A percentile compares a stretch with the other conserved stretches of the same genome.
These are phyloP conservation scores for Claviceps capensis DNA, from an alignment of 2,329 filamentous ascomycete genomes.

Conservation along the genomic window DNA sequence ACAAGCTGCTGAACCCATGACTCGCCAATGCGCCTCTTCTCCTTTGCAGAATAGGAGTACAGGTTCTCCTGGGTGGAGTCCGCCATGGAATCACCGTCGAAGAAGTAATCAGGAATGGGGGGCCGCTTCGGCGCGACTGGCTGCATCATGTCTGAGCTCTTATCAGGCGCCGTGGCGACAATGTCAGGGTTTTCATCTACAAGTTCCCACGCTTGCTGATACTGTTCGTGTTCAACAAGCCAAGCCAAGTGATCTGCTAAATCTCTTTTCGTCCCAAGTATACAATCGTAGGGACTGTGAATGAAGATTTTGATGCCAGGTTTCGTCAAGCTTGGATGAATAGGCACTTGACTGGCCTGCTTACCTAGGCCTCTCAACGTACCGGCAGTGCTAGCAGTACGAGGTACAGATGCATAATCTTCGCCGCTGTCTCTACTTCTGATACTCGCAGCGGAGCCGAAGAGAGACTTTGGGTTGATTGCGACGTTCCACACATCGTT, in stretches of 20 bases:
- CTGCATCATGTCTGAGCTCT: constrained; percentile 23
- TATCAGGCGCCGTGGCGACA: constrained; percentile 29
- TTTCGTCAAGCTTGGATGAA: constrained; percentile 42
- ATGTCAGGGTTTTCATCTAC: constrained; percentile 78
- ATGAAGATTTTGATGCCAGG: constrained; percentile 68
- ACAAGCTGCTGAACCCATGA: constrained; percentile 85
- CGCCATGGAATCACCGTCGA: constrained; percentile 49
- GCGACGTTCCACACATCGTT: constrained; percentile 83
- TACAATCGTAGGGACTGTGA: constrained; percentile 90
- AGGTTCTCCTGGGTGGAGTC: constrained; percentile 44
- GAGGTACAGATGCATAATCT: constrained; percentile 34
- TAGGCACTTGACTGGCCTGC: constrained; percentile 18
- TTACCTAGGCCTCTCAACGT: constrained; percentile 14
- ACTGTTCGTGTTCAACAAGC: constrained; percentile 70
- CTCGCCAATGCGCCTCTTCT: constrained; percentile 84
- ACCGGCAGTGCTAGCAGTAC: constrained; percentile 21
- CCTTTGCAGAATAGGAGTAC: constrained; percentile 60
- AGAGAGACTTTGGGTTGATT: constrained; percentile 73
- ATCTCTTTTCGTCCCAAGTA: constrained; percentile 81
- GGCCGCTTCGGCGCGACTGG: constrained; percentile 28
- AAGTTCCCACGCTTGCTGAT: constrained; percentile 77
- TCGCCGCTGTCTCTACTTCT: constrained; percentile 48
- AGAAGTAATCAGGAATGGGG: constrained; percentile 46
- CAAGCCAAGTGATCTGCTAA: constrained; percentile 73
- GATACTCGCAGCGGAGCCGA: constrained; percentile 75